phyloP scores from a whole-genome alignment of 139 green algal genomes.

The Nannochloris sp. region DNA sequence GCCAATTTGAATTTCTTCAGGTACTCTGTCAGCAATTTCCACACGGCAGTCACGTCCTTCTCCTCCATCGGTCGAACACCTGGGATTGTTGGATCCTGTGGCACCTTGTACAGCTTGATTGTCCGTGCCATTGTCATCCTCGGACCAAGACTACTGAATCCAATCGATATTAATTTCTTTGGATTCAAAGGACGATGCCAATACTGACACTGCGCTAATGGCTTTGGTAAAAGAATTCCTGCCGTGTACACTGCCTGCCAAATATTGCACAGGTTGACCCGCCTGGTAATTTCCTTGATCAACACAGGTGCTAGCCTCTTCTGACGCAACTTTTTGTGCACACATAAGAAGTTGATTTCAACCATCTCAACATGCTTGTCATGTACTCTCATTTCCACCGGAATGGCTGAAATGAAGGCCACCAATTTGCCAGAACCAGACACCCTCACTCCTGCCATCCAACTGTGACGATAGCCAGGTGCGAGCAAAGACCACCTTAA shows the following conservation, averaged over 20 bases:
- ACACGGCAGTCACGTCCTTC: slow-evolving; percentile 57
- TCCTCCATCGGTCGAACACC: slow-evolving; percentile 67
- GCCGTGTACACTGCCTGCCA: slow-evolving; percentile 97
- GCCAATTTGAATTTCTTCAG: slow-evolving; percentile 59
- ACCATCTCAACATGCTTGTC: slow-evolving; percentile 52
- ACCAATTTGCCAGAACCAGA: slow-evolving; percentile 50
- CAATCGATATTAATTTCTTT: slow-evolving; percentile 92
- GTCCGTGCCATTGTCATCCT: slow-evolving; percentile 89
- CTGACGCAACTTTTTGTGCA: slow-evolving; percentile 96
- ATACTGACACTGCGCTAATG: slow-evolving; percentile 82
- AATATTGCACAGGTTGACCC: slow-evolving; percentile 78
- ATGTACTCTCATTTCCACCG: slow-evolving; percentile 34
- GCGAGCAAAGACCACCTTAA: slow-evolving; percentile 84
- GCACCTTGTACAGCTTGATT: slow-evolving; percentile 93
- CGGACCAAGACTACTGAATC: slow-evolving; percentile 66
- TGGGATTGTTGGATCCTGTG: slow-evolving; percentile 54
- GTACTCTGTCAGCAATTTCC: slow-evolving; percentile 66
- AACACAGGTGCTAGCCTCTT: slow-evolving; percentile 93
- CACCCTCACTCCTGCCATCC: slow-evolving; percentile 67
- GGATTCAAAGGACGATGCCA: slow-evolving; percentile 93
- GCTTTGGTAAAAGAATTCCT: slow-evolving; percentile 88
- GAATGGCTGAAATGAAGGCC: slow-evolving; percentile 90
- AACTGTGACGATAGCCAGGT: slow-evolving; percentile 69
- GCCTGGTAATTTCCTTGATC: slow-evolving; percentile 94
- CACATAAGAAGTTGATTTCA: slow-evolving; percentile 99